These are phyloP conservation scores for Serendipita vermifera DNA, from an alignment of 768 basidiomycete genomes.

Conservation along the genomic window DNA sequence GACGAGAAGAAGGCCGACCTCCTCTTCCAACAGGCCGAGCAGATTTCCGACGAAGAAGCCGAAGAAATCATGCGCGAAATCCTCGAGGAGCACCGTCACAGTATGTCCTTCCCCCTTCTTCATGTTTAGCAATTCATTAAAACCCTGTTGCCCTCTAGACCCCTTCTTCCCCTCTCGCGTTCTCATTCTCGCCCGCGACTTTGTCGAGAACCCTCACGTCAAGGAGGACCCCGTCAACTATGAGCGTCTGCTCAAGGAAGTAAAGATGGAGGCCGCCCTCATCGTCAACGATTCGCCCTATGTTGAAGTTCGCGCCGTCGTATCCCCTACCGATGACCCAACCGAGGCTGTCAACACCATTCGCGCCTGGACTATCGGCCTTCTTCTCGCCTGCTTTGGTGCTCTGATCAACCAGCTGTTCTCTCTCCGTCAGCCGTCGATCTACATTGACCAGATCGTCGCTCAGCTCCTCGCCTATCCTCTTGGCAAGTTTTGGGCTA, in stretches of 20 bases:
- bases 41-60: constrained; percentile 10
- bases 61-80: constrained; percentile 11
- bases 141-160: constrained; percentile 1
- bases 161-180: constrained; percentile 10
- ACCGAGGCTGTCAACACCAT: constrained; percentile 13
- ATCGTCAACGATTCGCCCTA: constrained; percentile 18
- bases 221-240: constrained; percentile 15
- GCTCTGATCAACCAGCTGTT: constrained; percentile 25
- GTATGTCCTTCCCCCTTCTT: background rate
- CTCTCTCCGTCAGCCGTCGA: constrained; percentile 15
- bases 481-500: background rate
- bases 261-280: constrained; percentile 22
- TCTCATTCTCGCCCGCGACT: constrained; percentile 7
- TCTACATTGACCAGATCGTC: constrained; percentile 15
- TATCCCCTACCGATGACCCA: constrained; percentile 14
- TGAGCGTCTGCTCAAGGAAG: constrained; percentile 18
- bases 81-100: constrained; percentile 8
- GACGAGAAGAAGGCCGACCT: constrained; percentile 10
- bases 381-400: constrained; percentile 7
- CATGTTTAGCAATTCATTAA: no score
- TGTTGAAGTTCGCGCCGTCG: constrained; percentile 18
- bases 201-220: constrained; percentile 9
- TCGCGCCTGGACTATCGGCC: constrained; percentile 15
- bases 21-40: constrained; percentile 10
- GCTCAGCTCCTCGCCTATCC: constrained; percentile 22